Conservation (phyloP, 139 green algal species). For the Tetraselmis striata region DNA sequence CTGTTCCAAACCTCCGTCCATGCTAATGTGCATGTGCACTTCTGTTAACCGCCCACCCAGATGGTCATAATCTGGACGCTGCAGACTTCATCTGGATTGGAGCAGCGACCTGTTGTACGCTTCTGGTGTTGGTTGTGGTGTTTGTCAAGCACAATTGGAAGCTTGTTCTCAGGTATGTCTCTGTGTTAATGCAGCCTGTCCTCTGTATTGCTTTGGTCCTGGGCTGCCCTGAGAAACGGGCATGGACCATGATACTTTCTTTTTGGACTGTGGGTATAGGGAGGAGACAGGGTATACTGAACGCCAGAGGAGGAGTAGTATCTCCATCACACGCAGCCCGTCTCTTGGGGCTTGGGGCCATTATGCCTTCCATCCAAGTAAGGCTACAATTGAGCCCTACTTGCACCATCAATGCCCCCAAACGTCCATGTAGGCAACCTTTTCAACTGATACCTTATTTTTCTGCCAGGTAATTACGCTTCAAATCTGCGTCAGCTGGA, state of each 20-base stretch:
- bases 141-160: not conserved
- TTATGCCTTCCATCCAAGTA: not conserved
- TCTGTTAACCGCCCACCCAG: not conserved
- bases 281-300: not conserved
- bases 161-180: not conserved
- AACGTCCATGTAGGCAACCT: not conserved
- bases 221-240: too few species aligned
- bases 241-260: too few species aligned
- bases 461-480: not conserved
- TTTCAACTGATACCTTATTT: too few species aligned
- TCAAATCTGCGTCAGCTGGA: not conserved
- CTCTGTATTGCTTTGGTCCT: not conserved
- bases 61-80: not conserved
- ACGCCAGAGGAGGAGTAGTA: not conserved
- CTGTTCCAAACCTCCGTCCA: too few species aligned
- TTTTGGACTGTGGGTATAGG: too few species aligned
- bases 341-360: not conserved
- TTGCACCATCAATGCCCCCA: not conserved
- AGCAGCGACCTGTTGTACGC: not conserved
- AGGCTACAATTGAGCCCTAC: not conserved
- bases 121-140: not conserved
- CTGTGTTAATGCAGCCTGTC: not conserved
- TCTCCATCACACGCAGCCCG: not conserved
- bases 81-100: not conserved
- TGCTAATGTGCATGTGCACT: too few species aligned